Evolutionary conservation across 1,139 yeast genomes (phyloP).

Genomic region (Saccharomyces hybrid): DNA sequence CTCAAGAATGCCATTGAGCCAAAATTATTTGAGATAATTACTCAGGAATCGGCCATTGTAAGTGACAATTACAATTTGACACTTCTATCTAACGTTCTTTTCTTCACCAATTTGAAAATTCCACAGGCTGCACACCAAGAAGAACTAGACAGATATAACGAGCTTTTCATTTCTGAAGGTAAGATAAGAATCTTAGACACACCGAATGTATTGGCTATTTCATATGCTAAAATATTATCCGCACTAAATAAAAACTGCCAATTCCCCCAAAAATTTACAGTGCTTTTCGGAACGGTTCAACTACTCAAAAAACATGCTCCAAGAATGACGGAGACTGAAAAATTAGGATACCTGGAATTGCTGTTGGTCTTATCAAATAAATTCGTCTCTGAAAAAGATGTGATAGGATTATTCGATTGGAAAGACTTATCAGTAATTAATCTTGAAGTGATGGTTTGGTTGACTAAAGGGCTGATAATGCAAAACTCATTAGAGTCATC

Average conservation of each 20-base stretch:
- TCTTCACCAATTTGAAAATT: constrained; percentile 18
- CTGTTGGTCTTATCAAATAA: constrained; percentile 55
- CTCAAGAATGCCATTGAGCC: constrained; percentile 19
- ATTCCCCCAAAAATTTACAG: constrained; percentile 9
- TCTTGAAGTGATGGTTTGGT: constrained; percentile 59
- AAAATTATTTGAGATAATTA: constrained; percentile 13
- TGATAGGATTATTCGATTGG: constrained; percentile 11
- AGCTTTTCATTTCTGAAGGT: constrained; percentile 13
- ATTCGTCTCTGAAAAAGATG: constrained; percentile 22
- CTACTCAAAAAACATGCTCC: constrained; percentile 11
- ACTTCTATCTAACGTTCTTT: constrained; percentile 22
- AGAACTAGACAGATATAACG: constrained; percentile 15
- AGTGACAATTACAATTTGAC: constrained; percentile 25
- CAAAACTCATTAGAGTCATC: constrained; percentile 46
- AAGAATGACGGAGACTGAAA: constrained; percentile 19
- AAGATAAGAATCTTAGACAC: constrained; percentile 25
- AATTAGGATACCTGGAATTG: constrained; percentile 53
- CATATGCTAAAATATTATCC: constrained; percentile 45
- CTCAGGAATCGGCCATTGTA: constrained; percentile 10
- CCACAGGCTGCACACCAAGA: constrained; percentile 10
- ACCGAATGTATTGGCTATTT: constrained; percentile 39
- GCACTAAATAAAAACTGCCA: constrained; percentile 38
- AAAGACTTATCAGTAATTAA: constrained; percentile 13
- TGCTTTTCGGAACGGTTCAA: constrained; percentile 12
- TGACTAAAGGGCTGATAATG: constrained; percentile 59